Evolutionary conservation across 768 basidiomycete genomes (phyloP), one percentile per base, ranked within the genome.

Genomic region (Trametes cubensis): DNA sequence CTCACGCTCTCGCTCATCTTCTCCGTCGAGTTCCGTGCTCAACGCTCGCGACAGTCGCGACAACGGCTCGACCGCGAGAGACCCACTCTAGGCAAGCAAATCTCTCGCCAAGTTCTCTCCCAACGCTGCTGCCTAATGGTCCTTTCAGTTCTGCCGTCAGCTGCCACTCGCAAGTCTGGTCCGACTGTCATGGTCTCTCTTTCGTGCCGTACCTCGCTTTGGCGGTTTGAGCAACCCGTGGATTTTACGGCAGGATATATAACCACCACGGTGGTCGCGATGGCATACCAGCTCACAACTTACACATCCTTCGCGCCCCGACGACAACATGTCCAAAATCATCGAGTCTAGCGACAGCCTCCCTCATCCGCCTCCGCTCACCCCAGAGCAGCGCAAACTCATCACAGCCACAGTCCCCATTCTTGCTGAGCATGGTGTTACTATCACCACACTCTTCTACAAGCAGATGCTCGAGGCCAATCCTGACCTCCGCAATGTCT

Each of bases 401-500:
- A 65, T 70, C 50, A 57, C 62, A 44, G 49, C 60, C 13, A 67
- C 67, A 18, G 67, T 61, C 10, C 66, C 67, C 42, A 44, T 70
- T 2, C 66, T 70, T 21, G 67, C 58, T 18, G 58, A 64, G 25
- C 67, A 70, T 39, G 69, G 69, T n/a, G 50, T 46, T 0, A 62
- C 58, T 14, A 68, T 70, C 62, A 67, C 69, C 1, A 58, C 26
- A 6, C 67, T 48, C 17, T 68, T 70, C 52, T 70, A 70, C 58
- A 65, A 65, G 52, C 55, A 64, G 53, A 68, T 70, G 67, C 57
- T 70, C 20, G 62, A 61, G 3, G 61, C 55, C 10, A 34, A 68
- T 28, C 66, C 69, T 25, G 62, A 63, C 8, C 64, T 70, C n/a
- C 38, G 60, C 30, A 66, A 68, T 49, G 50, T 68, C 28, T 70